These are phyloP conservation scores for Scedosporium boydii DNA, from an alignment of 2,329 filamentous ascomycete genomes.

Conservation along the genomic window DNA sequence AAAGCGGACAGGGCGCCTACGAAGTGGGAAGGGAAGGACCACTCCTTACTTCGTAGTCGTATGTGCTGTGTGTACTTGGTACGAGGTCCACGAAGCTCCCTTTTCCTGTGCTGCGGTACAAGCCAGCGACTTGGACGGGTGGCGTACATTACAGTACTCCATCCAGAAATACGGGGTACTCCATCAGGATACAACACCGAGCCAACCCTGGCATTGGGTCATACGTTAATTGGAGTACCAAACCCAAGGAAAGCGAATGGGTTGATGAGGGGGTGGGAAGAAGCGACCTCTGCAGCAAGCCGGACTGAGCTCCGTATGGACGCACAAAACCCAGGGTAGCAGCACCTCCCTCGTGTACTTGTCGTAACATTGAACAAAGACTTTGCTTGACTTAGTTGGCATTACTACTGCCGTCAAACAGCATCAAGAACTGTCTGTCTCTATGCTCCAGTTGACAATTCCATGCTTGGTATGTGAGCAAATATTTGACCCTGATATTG, in stretches of 20 bases:
- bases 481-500: too few species aligned
- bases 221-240: background rate
- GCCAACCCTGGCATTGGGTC: background rate
- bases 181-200: background rate
- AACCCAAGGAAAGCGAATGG: background rate
- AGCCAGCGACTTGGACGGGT: background rate
- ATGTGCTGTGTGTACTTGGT: background rate
- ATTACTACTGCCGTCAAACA: too few species aligned
- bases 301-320: too few species aligned
- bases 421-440: too few species aligned
- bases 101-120: background rate
- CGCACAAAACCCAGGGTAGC: too few species aligned
- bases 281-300: background rate
- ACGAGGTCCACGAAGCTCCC: background rate
- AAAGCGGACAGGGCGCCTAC: background rate
- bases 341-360: too few species aligned
- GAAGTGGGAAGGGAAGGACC: background rate
- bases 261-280: background rate
- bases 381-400: too few species aligned
- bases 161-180: constrained; percentile 1
- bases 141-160: background rate
- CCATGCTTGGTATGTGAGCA: too few species aligned
- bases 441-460: too few species aligned
- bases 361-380: too few species aligned
- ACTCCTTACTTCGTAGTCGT: background rate